Conservation (phyloP, 345 rosid genomes). For the Eutrema heterophyllum region DNA sequence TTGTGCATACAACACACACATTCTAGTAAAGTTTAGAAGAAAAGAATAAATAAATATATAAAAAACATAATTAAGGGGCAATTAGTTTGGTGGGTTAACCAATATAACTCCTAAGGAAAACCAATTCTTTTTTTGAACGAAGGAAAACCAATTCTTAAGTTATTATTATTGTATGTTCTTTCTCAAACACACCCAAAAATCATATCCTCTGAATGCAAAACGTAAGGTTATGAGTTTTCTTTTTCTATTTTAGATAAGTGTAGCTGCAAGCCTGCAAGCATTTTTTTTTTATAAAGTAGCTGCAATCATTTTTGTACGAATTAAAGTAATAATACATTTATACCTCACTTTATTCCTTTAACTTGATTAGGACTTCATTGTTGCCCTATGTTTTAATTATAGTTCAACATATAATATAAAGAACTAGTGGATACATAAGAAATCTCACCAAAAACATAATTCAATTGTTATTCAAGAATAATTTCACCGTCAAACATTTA, state of each 20-base stretch:
- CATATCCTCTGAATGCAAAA: not conserved
- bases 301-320: not conserved
- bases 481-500: too few relatives aligned
- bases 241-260: not conserved
- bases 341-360: not conserved
- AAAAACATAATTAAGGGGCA: not conserved
- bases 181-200: not conserved
- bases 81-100: constrained; percentile 35
- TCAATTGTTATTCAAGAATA: too few relatives aligned
- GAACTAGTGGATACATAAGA: not conserved
- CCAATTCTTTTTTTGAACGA: constrained; percentile 9
- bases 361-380: not conserved
- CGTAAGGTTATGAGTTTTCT: not conserved
- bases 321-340: not conserved
- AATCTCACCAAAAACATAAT: too few relatives aligned
- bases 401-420: not conserved
- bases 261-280: not conserved
- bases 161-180: not conserved
- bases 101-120: constrained; percentile 25
- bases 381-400: not conserved
- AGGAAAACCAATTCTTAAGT: constrained; percentile 14
- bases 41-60: not conserved
- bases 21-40: not conserved
- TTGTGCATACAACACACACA: not conserved
- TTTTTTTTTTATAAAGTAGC: not conserved